These are phyloP conservation scores for Aspergillus campestris DNA, from an alignment of 495 filamentous ascomycete species.

Conservation along the genomic window DNA sequence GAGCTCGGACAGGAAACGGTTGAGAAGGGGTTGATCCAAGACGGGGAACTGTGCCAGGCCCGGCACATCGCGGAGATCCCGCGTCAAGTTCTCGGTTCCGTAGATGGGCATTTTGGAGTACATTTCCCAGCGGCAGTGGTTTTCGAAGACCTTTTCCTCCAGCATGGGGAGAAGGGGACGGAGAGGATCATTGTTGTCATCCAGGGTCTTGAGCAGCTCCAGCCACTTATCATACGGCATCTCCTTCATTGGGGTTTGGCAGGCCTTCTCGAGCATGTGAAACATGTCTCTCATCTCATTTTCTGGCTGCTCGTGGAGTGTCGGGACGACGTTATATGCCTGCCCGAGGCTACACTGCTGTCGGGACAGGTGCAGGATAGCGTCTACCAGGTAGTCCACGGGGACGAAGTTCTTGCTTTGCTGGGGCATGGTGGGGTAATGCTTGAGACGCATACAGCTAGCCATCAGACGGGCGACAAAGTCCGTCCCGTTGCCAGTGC, in stretches of 20 bases:
- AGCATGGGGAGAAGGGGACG: conserved; percentile 3
- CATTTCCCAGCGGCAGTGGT: conserved; percentile 4
- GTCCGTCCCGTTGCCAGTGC: not conserved
- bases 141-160: conserved; percentile 1
- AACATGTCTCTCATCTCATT: not conserved
- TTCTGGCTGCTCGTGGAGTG: not conserved
- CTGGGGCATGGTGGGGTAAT: not conserved
- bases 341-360: not conserved
- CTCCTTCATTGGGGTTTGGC: not conserved
- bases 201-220: not conserved
- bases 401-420: not conserved
- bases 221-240: conserved; percentile 2
- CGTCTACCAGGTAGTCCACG: not conserved
- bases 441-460: not conserved
- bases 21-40: too few species aligned
- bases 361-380: not conserved
- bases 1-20: too few species aligned
- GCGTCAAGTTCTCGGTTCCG: not conserved
- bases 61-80: not conserved
- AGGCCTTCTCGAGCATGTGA: not conserved
- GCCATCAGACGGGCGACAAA: not conserved
- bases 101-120: conserved; percentile 4
- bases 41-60: not conserved
- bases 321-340: not conserved
- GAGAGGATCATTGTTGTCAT: not conserved